Evolutionary conservation across 768 basidiomycete species (phyloP).

Genomic region (Cystofilobasidium macerans): DNA sequence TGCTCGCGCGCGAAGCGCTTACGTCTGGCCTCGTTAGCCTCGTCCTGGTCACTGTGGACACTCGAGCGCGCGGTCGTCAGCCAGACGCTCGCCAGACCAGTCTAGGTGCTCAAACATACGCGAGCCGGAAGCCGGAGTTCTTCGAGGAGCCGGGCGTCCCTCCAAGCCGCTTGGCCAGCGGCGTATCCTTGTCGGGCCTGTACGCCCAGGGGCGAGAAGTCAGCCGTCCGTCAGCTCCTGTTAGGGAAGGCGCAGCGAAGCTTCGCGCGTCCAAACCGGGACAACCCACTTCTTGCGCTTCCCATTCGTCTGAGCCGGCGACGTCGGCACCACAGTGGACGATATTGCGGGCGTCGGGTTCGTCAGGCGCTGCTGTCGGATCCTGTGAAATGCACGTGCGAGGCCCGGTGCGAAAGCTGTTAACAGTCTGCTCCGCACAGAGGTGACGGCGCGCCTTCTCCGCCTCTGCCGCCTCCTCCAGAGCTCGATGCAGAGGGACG

Average conservation of each 20-base stretch:
- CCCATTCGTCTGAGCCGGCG: conserved; percentile 6
- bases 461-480: conserved; percentile 41
- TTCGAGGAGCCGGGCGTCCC: conserved; percentile 51
- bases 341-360: conserved; percentile 1
- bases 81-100: no score
- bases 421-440: no score
- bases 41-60: conserved; percentile 36
- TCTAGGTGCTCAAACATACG: no score
- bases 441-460: no score
- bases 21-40: conserved; percentile 48
- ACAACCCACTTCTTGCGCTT: conserved; percentile 27
- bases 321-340: background rate
- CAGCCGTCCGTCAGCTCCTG: no score
- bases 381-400: conserved; percentile 30
- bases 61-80: no score
- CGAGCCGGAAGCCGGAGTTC: background rate
- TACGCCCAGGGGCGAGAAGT: background rate
- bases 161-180: conserved; percentile 38
- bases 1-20: conserved; percentile 85
- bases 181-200: conserved; percentile 29
- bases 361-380: conserved; percentile 24
- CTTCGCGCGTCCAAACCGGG: no score
- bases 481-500: conserved; percentile 38
- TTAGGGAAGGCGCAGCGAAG: no score
- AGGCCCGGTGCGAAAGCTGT: background rate